These are phyloP conservation scores for Pseudogymnoascus sp. DNA, from an alignment of 2,329 filamentous ascomycete genomes.

Conservation along the genomic window DNA sequence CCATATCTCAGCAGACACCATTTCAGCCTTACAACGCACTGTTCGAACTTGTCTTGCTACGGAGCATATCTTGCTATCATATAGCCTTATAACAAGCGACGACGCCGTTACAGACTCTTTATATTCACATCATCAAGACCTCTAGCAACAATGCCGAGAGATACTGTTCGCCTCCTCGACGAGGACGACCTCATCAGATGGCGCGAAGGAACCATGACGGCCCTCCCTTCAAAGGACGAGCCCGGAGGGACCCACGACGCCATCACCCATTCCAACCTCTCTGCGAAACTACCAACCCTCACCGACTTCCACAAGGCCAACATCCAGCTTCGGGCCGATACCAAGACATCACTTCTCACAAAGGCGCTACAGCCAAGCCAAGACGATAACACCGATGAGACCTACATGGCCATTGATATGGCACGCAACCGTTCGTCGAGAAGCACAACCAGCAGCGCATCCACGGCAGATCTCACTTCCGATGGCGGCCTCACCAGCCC, in stretches of 20 bases:
- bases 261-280: conserved; percentile 7
- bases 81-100: neutral
- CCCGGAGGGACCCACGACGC: conserved; percentile 3
- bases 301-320: conserved; percentile 29
- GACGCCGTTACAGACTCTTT: neutral
- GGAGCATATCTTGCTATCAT: neutral
- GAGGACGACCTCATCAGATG: conserved; percentile 7
- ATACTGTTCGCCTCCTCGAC: neutral
- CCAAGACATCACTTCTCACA: conserved; percentile 77
- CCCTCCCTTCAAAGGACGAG: neutral
- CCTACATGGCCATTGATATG: conserved; percentile 34
- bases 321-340: conserved; percentile 43
- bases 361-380: conserved; percentile 67
- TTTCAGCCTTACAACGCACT: neutral
- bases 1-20: conserved; percentile 9
- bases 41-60: neutral
- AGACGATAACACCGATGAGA: conserved; percentile 41
- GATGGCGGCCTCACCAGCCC: conserved; percentile 88
- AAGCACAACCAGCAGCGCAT: conserved; percentile 73
- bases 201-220: conserved; percentile 1
- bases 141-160: conserved; percentile 4
- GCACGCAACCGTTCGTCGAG: conserved; percentile 49
- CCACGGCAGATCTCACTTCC: conserved; percentile 88
- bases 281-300: conserved; percentile 12
- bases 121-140: conserved; percentile 2